A percentile compares a stretch with the other conserved stretches of the same genome.
These are phyloP conservation scores for Boletus nobilissimus DNA, from an alignment of 1,284 basidiomycete species.

Conservation along the genomic window DNA sequence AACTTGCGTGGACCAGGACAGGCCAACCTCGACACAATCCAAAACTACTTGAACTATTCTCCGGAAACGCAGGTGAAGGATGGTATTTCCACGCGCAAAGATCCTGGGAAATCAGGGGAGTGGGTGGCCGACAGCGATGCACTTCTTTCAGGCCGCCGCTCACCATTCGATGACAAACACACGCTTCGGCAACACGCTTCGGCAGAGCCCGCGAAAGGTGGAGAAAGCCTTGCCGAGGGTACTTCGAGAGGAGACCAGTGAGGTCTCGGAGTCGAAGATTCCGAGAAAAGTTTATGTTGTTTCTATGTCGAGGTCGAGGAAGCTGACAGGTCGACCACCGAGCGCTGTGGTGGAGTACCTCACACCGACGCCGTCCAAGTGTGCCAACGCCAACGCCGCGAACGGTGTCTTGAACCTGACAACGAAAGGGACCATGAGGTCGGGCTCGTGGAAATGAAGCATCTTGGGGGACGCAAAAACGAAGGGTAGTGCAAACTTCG, in stretches of 20 bases:
- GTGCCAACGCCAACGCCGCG: conserved; percentile 28
- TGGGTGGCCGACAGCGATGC: conserved; percentile 45
- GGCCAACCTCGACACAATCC: conserved; percentile 36
- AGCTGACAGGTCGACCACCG: conserved; percentile 6
- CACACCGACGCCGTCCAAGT: conserved; percentile 28
- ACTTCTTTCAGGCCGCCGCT: conserved; percentile 27
- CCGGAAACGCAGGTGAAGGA: conserved; percentile 22
- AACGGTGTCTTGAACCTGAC: conserved; percentile 4
- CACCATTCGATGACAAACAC: conserved; percentile 43
- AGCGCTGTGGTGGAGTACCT: conserved; percentile 18
- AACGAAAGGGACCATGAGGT: conserved; percentile 40
- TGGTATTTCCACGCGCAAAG: conserved; percentile 15
- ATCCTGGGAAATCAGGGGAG: conserved; percentile 25
- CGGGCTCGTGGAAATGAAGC: conserved; percentile 42
- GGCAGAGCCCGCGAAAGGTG: conserved; percentile 8
- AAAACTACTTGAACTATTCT: conserved; percentile 44
- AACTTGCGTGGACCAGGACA: conserved; percentile 43
- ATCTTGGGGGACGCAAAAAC: conserved; percentile 33
- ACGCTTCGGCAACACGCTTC: too few species aligned
- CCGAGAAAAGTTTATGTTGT: conserved; percentile 32
- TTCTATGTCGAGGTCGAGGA: conserved; percentile 31
- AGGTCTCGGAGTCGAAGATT: conserved; percentile 32
- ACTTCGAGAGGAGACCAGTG: conserved; percentile 9
- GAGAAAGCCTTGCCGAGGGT: conserved; percentile 36
- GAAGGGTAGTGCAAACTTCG: conserved; percentile 17